phyloP scores from a whole-genome alignment of 2,329 filamentous ascomycete species.

The Paramyrothecium roridum region DNA sequence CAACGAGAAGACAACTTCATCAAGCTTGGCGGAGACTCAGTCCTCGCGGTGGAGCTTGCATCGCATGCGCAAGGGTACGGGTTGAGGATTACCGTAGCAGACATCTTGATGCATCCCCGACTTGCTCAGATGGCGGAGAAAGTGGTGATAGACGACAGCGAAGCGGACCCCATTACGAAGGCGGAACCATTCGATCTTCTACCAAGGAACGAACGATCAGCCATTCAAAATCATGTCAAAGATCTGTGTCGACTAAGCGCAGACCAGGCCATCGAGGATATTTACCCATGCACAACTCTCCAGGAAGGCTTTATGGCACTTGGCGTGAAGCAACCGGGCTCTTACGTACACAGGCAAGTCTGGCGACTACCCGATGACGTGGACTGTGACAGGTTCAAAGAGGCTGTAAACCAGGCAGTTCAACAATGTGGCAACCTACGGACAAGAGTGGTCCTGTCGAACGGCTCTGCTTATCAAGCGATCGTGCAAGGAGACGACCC shows the following conservation, averaged over 20 bases:
- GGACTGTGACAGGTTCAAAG: background rate
- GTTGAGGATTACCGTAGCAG: constrained; percentile 34
- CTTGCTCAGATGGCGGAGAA: constrained; percentile 36
- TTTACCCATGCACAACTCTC: constrained; percentile 2
- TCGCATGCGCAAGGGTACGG: constrained; percentile 29
- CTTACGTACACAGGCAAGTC: background rate
- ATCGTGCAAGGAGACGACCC: too few relatives aligned
- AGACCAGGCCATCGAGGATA: background rate
- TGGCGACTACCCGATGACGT: background rate
- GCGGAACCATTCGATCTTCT: background rate
- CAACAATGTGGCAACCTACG: background rate
- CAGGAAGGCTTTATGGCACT: constrained; percentile 3
- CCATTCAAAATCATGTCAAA: background rate
- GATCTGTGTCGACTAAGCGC: background rate
- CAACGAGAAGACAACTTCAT: constrained; percentile 35
- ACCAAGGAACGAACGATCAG: background rate
- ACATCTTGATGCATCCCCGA: constrained; percentile 35
- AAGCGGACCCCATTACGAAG: background rate
- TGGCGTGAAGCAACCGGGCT: background rate
- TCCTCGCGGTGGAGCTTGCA: constrained; percentile 42
- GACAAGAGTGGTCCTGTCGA: background rate
- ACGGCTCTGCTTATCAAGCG: too few relatives aligned
- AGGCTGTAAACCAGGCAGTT: background rate
- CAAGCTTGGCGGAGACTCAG: constrained; percentile 40
- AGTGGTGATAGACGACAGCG: background rate